Evolutionary conservation across 2,329 filamentous ascomycete genomes (phyloP).

Genomic region (Fusarium pilosicola): DNA sequence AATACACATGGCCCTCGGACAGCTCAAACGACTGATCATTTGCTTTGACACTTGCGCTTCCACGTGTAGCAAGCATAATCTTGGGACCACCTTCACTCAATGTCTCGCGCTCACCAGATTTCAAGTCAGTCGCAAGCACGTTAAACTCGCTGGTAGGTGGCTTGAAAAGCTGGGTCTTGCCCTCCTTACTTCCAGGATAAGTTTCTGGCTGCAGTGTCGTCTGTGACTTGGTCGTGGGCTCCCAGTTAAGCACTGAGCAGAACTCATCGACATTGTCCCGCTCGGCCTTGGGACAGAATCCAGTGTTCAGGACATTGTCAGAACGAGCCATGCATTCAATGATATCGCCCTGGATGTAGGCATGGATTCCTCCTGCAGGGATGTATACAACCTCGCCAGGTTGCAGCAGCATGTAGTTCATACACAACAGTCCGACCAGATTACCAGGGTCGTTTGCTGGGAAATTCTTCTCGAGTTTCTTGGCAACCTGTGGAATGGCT

Average conservation of each 20-base stretch:
- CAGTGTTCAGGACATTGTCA: constrained; percentile 79
- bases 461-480: constrained; percentile 73
- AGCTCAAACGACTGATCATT: constrained; percentile 36
- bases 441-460: constrained; percentile 70
- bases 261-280: constrained; percentile 73
- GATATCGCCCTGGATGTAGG: constrained; percentile 77
- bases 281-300: constrained; percentile 75
- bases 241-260: constrained; percentile 69
- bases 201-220: constrained; percentile 61
- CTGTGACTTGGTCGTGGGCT: constrained; percentile 66
- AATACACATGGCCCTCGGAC: constrained; percentile 41
- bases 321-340: constrained; percentile 82
- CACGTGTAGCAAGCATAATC: constrained; percentile 39
- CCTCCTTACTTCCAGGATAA: constrained; percentile 63
- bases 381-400: constrained; percentile 76
- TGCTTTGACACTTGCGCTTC: constrained; percentile 32
- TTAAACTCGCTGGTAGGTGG: constrained; percentile 79
- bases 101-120: constrained; percentile 65
- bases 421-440: constrained; percentile 75
- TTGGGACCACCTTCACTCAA: constrained; percentile 35
- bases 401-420: constrained; percentile 76
- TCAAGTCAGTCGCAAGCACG: constrained; percentile 70
- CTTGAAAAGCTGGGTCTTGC: constrained; percentile 70
- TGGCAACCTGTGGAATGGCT: constrained; percentile 73
- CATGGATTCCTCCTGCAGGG: constrained; percentile 78